phyloP scores from a whole-genome alignment of 1,284 basidiomycete genomes.

The Fomes fomentarius region DNA sequence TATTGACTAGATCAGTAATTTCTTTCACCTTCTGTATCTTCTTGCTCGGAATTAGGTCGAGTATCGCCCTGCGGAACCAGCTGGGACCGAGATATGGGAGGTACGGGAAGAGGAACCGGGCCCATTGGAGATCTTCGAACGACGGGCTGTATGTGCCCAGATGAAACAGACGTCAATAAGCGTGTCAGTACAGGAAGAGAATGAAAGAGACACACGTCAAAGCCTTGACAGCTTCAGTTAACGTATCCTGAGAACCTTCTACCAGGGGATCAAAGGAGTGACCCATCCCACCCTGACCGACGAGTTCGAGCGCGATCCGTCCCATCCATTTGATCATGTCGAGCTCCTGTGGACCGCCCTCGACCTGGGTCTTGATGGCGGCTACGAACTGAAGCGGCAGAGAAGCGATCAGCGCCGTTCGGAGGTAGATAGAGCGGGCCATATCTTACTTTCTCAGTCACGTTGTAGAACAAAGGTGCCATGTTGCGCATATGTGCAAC shows the following conservation, averaged over 20 bases:
- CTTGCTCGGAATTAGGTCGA: too few species aligned
- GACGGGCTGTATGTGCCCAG: not conserved
- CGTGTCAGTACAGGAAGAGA: too few species aligned
- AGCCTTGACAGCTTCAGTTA: conserved; percentile 34
- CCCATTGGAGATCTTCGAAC: not conserved
- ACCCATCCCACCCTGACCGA: conserved; percentile 40
- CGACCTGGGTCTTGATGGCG: too few species aligned
- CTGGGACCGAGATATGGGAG: conserved; percentile 8
- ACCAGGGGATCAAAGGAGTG: conserved; percentile 39
- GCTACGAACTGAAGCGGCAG: too few species aligned
- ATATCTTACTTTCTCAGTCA: conserved; percentile 1
- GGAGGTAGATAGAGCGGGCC: too few species aligned
- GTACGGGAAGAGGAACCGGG: conserved; percentile 5
- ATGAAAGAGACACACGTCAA: too few species aligned
- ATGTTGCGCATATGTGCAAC: not conserved
- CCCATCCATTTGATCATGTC: conserved; percentile 38
- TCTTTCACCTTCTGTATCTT: conserved; percentile 39
- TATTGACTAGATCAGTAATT: conserved; percentile 41
- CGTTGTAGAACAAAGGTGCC: not conserved
- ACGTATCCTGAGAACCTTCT: conserved; percentile 26
- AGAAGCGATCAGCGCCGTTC: too few species aligned
- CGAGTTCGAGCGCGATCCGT: conserved; percentile 38
- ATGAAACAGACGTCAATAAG: not conserved
- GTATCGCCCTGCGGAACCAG: conserved; percentile 19
- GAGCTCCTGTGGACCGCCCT: conserved; percentile 19